A percentile compares a stretch with the other conserved stretches of the same genome.
phyloP scores from a whole-genome alignment of 2,329 filamentous ascomycete species.

The Fusarium xylarioides region DNA sequence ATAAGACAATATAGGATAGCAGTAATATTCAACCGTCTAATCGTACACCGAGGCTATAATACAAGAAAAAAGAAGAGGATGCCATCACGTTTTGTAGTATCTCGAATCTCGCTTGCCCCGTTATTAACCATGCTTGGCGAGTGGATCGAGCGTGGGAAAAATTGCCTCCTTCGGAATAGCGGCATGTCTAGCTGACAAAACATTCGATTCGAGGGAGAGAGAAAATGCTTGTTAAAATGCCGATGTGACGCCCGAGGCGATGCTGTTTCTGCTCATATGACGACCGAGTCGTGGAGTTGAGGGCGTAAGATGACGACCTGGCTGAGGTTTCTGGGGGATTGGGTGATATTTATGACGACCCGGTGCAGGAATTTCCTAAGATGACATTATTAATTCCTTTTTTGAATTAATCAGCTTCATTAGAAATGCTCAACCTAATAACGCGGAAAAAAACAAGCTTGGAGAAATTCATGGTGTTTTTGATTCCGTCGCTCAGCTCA shows the following conservation, averaged over 20 bases:
- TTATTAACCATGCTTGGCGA: constrained; percentile 13
- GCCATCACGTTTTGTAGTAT: constrained; percentile 15
- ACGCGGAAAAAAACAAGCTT: not conserved
- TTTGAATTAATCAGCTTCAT: constrained; percentile 5
- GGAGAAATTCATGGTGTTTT: not conserved
- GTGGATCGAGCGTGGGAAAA: constrained; percentile 7
- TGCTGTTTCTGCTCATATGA: constrained; percentile 12
- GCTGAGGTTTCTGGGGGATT: not conserved
- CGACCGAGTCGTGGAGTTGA: constrained; percentile 17
- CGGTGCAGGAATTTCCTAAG: not conserved
- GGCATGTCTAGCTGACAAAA: constrained; percentile 20
- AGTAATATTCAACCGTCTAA: not conserved
- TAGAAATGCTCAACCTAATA: not conserved
- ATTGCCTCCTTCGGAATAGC: constrained; percentile 27
- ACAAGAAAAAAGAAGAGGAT: not conserved
- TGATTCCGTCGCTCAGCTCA: not conserved
- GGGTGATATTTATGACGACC: constrained; percentile 14
- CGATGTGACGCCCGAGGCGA: constrained; percentile 15
- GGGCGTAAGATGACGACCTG: constrained; percentile 21
- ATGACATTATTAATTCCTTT: not conserved
- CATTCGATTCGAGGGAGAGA: not conserved
- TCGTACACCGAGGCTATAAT: not conserved
- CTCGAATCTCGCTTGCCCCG: constrained; percentile 15
- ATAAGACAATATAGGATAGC: not conserved
- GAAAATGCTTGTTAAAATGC: not conserved